phyloP scores from a whole-genome alignment of 306 rosid species.

The Gastrolobium villosum region DNA sequence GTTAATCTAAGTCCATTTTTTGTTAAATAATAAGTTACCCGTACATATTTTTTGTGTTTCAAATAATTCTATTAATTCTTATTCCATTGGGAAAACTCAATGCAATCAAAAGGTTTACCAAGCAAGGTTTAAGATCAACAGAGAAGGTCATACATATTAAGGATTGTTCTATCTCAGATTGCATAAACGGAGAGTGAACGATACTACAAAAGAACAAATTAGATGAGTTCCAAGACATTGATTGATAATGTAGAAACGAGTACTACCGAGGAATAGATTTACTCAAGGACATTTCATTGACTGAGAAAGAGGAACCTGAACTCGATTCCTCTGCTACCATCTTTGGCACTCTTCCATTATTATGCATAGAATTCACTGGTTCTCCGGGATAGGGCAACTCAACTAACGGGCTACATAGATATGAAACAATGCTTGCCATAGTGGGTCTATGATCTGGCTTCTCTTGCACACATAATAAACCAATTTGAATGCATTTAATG shows the following conservation, averaged over 20 bases:
- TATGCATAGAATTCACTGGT: conserved; percentile 27
- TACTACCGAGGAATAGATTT: conserved; percentile 36
- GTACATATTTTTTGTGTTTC: too few species aligned
- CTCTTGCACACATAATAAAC: conserved; percentile 55
- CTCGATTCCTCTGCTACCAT: conserved; percentile 30
- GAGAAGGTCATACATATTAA: too few species aligned
- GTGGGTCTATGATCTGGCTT: conserved; percentile 48
- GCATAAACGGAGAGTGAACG: too few species aligned
- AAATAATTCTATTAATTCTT: too few species aligned
- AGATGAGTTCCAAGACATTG: not conserved
- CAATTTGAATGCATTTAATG: conserved; percentile 47
- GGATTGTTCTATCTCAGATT: too few species aligned
- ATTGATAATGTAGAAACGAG: not conserved
- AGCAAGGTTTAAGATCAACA: too few species aligned
- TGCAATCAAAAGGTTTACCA: too few species aligned
- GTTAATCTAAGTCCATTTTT: too few species aligned
- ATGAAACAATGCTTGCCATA: conserved; percentile 44
- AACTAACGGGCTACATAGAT: conserved; percentile 28
- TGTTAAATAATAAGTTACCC: too few species aligned
- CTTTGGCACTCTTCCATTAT: conserved; percentile 10
- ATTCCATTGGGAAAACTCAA: too few species aligned
- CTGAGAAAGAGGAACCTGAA: conserved; percentile 20
- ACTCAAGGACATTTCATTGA: conserved; percentile 29
- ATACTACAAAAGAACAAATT: not conserved
- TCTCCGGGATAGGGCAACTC: conserved; percentile 35